Evolutionary conservation across 2,329 filamentous ascomycete genomes (phyloP), one percentile per base, ranked within the genome.

Genomic region (Penicillium rolfsii): DNA sequence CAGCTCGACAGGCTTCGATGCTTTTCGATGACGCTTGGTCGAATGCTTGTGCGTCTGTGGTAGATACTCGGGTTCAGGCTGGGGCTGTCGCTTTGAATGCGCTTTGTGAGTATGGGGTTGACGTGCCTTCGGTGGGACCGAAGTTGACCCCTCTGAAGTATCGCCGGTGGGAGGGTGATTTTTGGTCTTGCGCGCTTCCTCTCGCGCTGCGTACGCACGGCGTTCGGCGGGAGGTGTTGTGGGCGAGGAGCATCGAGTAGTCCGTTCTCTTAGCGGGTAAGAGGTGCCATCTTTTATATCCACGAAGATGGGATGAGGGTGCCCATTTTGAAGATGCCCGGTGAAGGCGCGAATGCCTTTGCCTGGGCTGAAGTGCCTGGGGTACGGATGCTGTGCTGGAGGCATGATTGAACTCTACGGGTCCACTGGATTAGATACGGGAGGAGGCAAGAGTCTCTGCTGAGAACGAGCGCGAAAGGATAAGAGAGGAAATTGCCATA

Each of bases 191-290:
- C 26, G 52, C n/a, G 35, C 52, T n/a, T 43, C 24, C 16, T 43
- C 52, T 19, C 38, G 52, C 16, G 52, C 52, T 35, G 54, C 7
- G 28, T 57, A 60, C 45, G 40, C 8, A n/a, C 45, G 12, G 24
- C 55, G 63, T 36, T 63, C 52, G 8, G 54, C 46, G 12, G 54
- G 52, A 33, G 40, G 48, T 6, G 58, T 46, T 6, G 60, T 57
- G 36, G 59, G 58, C 0, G 61, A 59, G 38, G 63, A 55, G 30
- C 60, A 61, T 16, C 55, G 59, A 28, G 41, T 60, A 19, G 52
- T 55, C 8, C 24, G 52, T 19, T 14, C 19, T 30, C 36, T 28
- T 11, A 30, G 5, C 8, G 52, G 24, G 40, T 16, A 41, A 33
- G 24, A 16, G 8, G 14, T 3, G n/a, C 52, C 52, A 54, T 43